Evolutionary conservation across 2,329 filamentous ascomycete species (phyloP).

Genomic region (Xylaria sp.): DNA sequence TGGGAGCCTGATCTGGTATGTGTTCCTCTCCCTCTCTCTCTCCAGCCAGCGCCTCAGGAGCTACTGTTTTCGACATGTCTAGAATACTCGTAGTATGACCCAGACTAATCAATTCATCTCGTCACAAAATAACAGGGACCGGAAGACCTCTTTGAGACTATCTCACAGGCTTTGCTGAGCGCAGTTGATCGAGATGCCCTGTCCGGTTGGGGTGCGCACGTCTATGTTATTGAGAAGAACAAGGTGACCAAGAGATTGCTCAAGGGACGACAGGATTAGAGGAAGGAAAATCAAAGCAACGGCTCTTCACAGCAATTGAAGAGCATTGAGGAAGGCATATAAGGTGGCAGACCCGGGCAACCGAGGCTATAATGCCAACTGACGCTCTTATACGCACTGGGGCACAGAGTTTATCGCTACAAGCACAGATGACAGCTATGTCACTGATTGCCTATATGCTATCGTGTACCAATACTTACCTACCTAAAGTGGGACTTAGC

Average conservation of each 20-base stretch:
- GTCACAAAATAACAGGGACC: conserved; percentile 68
- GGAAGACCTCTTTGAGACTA: conserved; percentile 97
- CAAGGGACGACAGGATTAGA: conserved; percentile 94
- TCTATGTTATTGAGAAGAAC: conserved; percentile 99
- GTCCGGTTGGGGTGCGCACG: conserved; percentile 97
- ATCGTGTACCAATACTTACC: conserved; percentile 43
- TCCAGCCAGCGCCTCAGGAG: not conserved
- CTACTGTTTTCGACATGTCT: not conserved
- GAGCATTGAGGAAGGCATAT: not conserved
- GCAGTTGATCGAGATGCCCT: conserved; percentile 96
- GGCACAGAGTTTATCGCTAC: conserved; percentile 24
- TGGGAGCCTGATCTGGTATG: conserved; percentile 97
- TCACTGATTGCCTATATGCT: conserved; percentile 34
- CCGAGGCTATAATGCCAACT: conserved; percentile 19
- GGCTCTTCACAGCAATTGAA: not conserved
- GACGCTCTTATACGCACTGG: conserved; percentile 15
- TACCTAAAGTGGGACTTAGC: conserved; percentile 12
- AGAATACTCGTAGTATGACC: not conserved
- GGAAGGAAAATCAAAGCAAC: conserved; percentile 13
- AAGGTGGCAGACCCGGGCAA: not conserved
- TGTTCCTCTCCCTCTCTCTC: conserved; percentile 38
- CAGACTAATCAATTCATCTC: conserved; percentile 14
- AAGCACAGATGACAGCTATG: conserved; percentile 33
- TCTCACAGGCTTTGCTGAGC: conserved; percentile 94
- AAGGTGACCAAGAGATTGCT: conserved; percentile 99